phyloP scores from a whole-genome alignment of 2,329 filamentous ascomycete species.

The Colletotrichum aenigma region DNA sequence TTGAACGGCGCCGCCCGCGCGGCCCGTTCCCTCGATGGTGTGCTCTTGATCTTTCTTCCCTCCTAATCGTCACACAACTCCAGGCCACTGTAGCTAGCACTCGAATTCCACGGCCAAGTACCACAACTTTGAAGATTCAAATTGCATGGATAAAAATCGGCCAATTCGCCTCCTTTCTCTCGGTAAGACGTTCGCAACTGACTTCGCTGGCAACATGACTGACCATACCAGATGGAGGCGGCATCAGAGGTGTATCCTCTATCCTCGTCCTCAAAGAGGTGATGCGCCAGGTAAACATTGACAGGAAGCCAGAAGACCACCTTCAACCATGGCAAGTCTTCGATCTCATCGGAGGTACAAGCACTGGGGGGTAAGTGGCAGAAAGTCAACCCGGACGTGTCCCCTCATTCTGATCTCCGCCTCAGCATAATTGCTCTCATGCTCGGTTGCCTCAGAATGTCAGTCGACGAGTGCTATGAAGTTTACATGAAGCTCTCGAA shows the following conservation, averaged over 20 bases:
- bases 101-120: fast-evolving
- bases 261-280: constrained; percentile 15
- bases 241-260: constrained; percentile 16
- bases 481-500: constrained; percentile 23
- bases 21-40: neutral
- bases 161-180: constrained; percentile 7
- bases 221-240: constrained; percentile 13
- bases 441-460: constrained; percentile 25
- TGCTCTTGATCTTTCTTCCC: neutral
- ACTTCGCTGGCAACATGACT: neutral
- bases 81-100: fast-evolving
- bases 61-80: fast-evolving
- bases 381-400: neutral
- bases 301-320: neutral
- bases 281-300: constrained; percentile 15
- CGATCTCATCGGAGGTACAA: constrained; percentile 23
- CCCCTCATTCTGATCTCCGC: neutral
- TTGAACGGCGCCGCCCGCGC: neutral
- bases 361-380: constrained; percentile 8
- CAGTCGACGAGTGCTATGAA: constrained; percentile 24
- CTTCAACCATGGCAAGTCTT: constrained; percentile 21
- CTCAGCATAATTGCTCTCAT: constrained; percentile 26
- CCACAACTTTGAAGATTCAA: neutral
- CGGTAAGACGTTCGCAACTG: neutral
- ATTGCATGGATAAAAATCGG: neutral